These are phyloP conservation scores for Ophiostoma quercus DNA, from an alignment of 2,329 filamentous ascomycete genomes.

Conservation along the genomic window DNA sequence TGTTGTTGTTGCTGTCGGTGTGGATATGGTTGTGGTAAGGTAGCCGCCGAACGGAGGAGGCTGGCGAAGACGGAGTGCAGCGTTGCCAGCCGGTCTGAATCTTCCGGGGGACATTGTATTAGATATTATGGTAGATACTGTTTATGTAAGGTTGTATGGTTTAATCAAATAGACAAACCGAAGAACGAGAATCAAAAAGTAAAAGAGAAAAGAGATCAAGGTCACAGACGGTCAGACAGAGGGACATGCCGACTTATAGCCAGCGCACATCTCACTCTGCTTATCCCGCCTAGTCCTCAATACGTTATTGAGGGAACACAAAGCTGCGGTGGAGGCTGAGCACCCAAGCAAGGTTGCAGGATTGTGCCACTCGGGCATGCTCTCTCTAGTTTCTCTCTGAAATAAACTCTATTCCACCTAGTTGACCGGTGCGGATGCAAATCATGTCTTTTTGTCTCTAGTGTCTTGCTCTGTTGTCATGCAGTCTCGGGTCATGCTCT, in stretches of 20 bases:
- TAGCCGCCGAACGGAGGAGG: background rate
- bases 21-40: background rate
- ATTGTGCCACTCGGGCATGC: background rate
- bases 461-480: conserved; percentile 1
- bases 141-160: no score
- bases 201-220: background rate
- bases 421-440: background rate
- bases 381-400: background rate
- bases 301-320: background rate
- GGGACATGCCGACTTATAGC: conserved; percentile 3
- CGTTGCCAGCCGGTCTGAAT: background rate
- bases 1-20: background rate
- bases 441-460: conserved; percentile 3
- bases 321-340: conserved; percentile 9
- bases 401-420: no score
- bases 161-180: background rate
- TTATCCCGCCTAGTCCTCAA: background rate
- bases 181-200: background rate
- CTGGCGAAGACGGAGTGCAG: conserved; percentile 4
- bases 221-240: background rate
- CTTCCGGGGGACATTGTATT: background rate
- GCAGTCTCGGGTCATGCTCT: conserved; percentile 5
- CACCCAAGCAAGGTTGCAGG: background rate
- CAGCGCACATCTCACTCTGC: background rate
- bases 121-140: background rate